Percentiles rank a stretch among this genome's conserved stretches.
Evolutionary conservation across 1,284 basidiomycete genomes (phyloP).

Genomic region (Veloboletus limbatus): DNA sequence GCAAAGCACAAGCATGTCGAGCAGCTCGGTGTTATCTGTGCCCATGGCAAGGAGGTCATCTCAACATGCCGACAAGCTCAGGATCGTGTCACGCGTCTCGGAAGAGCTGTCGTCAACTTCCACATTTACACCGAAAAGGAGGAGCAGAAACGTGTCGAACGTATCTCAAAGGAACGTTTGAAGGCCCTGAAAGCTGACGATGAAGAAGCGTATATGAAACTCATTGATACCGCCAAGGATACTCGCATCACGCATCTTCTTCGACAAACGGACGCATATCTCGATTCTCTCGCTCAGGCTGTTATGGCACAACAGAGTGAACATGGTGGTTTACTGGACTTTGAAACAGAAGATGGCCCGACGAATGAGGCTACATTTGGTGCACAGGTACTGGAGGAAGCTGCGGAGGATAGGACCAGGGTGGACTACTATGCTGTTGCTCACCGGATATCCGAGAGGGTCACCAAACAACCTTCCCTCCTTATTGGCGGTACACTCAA

Average conservation of each 20-base stretch:
- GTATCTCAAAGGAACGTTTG: slow-evolving; percentile 96
- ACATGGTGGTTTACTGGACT: slow-evolving; percentile 48
- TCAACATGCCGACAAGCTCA: slow-evolving; percentile 61
- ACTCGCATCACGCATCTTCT: slow-evolving; percentile 97
- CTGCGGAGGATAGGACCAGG: slow-evolving; percentile 68
- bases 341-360: slow-evolving; percentile 66
- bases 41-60: slow-evolving; percentile 79
- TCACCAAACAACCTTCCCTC: slow-evolving; percentile 80
- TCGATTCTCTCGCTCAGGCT: slow-evolving; percentile 93
- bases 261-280: slow-evolving; percentile 91
- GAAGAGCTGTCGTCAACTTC: slow-evolving; percentile 84
- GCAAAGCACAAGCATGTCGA: slow-evolving; percentile 97
- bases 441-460: slow-evolving; percentile 88
- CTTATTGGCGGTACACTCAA: slow-evolving; percentile 86
- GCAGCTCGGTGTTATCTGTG: slow-evolving; percentile 86
- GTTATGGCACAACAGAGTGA: slow-evolving; percentile 94
- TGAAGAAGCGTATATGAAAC: slow-evolving; percentile 98
- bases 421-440: slow-evolving; percentile 98
- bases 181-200: slow-evolving; percentile 98
- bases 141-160: slow-evolving; percentile 97
- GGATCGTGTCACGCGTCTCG: slow-evolving; percentile 81
- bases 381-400: slow-evolving; percentile 63
- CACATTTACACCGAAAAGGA: slow-evolving; percentile 94
- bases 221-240: slow-evolving; percentile 99
- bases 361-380: slow-evolving; percentile 90